A percentile compares a stretch with the other conserved stretches of the same genome.
phyloP scores from a whole-genome alignment of 2,329 filamentous ascomycete genomes.

The Pseudogymnoascus sp. region DNA sequence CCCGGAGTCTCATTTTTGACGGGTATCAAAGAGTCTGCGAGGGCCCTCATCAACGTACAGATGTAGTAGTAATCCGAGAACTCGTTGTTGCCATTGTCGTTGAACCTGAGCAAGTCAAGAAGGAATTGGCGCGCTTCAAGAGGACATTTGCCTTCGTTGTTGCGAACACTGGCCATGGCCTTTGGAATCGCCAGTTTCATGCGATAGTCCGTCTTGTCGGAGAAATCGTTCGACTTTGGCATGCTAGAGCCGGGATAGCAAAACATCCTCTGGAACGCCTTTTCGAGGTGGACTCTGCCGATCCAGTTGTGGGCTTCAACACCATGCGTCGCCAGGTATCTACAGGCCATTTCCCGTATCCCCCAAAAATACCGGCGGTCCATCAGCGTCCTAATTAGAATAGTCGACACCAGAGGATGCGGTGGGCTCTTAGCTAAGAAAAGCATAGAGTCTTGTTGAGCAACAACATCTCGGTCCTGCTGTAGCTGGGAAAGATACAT shows the following conservation, averaged over 20 bases:
- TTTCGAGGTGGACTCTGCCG: constrained; percentile 76
- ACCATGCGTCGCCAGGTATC: constrained; percentile 70
- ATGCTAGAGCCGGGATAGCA: constrained; percentile 72
- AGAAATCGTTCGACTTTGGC: constrained; percentile 85
- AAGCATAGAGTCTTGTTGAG: constrained; percentile 70
- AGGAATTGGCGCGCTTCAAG: constrained; percentile 74
- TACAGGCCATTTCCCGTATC: constrained; percentile 77
- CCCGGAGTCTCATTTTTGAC: constrained; percentile 27
- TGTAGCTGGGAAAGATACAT: constrained; percentile 98
- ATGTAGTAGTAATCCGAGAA: constrained; percentile 90
- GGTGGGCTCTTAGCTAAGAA: constrained; percentile 60
- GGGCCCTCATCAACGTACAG: constrained; percentile 63
- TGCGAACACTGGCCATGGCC: constrained; percentile 71
- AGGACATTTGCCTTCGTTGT: constrained; percentile 68
- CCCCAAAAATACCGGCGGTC: constrained; percentile 91
- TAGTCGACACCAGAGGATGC: constrained; percentile 78
- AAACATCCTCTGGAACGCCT: constrained; percentile 80
- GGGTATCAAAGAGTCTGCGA: constrained; percentile 52
- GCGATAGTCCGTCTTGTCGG: constrained; percentile 75
- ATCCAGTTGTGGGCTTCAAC: constrained; percentile 65
- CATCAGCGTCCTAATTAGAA: constrained; percentile 81
- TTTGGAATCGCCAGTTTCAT: constrained; percentile 77
- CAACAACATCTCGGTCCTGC: constrained; percentile 92
- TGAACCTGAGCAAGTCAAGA: constrained; percentile 81
- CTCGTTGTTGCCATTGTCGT: constrained; percentile 85